Evolutionary conservation across 2,329 filamentous ascomycete genomes (phyloP).

Genomic region (Thielaviopsis punctulata): DNA sequence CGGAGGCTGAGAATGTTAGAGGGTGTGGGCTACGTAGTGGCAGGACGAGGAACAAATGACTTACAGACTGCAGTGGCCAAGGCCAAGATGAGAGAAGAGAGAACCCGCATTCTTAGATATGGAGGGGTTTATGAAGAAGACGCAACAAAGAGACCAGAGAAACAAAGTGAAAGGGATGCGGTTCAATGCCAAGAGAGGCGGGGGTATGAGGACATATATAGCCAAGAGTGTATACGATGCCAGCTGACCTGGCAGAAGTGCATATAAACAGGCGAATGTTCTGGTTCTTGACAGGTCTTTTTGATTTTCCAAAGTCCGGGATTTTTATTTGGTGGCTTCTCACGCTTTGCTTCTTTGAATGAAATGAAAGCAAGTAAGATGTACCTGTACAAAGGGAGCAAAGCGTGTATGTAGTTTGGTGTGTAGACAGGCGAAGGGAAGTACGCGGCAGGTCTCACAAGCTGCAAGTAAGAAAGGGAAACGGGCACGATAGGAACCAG

Average conservation of each 20-base stretch:
- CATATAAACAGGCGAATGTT: no score
- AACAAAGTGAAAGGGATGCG: neutral
- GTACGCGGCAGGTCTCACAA: neutral
- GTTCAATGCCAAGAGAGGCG: neutral
- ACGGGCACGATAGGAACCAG: no score
- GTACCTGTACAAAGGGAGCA: neutral
- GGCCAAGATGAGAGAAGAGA: neutral
- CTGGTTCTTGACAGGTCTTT: neutral
- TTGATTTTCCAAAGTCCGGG: neutral
- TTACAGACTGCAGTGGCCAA: conserved; percentile 5
- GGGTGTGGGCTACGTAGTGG: no score
- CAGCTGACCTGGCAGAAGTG: no score
- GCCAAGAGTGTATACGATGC: no score
- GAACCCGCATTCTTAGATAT: neutral
- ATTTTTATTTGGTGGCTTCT: no score
- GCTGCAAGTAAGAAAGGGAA: no score
- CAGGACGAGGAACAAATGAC: neutral
- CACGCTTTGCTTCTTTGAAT: neutral
- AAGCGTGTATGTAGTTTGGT: no score
- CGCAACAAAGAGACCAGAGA: neutral
- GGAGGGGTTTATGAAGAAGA: neutral
- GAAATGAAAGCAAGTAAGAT: neutral
- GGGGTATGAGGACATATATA: no score
- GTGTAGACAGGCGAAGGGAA: neutral
- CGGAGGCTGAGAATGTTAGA: neutral